Percentiles rank a stretch among this genome's conserved stretches.
Evolutionary conservation across 352 stramenopile genomes (phyloP).

Genomic region (Phytophthora nicotianae): DNA sequence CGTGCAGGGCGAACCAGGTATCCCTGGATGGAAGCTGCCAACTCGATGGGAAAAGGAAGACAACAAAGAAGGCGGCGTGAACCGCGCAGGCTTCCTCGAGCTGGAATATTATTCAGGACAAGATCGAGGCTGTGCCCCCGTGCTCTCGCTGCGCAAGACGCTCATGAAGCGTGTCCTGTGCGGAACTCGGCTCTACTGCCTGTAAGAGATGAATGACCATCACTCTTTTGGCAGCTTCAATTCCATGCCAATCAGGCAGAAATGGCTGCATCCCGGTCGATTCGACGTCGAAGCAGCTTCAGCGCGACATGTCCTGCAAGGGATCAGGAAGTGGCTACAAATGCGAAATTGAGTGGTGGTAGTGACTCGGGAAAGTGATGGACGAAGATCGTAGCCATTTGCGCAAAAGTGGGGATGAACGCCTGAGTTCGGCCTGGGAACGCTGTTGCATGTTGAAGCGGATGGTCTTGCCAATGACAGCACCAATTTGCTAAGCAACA

Average conservation of each 20-base stretch:
- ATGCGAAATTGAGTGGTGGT: slow-evolving; percentile 15
- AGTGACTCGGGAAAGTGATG: slow-evolving; percentile 5
- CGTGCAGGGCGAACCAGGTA: slow-evolving; percentile 51
- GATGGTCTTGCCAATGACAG: neutral
- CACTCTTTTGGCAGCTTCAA: neutral
- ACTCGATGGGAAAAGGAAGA: slow-evolving; percentile 83
- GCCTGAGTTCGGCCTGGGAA: slow-evolving; percentile 9
- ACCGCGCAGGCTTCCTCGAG: slow-evolving; percentile 65
- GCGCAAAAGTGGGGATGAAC: slow-evolving; percentile 12
- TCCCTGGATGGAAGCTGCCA: slow-evolving; percentile 83
- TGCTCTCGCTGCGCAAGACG: slow-evolving; percentile 60
- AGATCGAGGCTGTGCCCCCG: slow-evolving; percentile 64
- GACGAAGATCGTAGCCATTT: slow-evolving; percentile 23
- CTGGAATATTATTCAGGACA: slow-evolving; percentile 79
- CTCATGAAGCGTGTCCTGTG: slow-evolving; percentile 67
- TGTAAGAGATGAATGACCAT: slow-evolving; percentile 29
- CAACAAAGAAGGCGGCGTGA: slow-evolving; percentile 68
- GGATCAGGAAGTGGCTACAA: slow-evolving; percentile 23
- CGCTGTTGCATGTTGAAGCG: slow-evolving; percentile 18
- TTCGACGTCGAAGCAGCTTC: slow-evolving; percentile 20
- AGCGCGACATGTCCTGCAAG: slow-evolving; percentile 20
- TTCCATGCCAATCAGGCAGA: neutral
- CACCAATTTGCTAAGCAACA: neutral
- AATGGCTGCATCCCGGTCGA: slow-evolving; percentile 10
- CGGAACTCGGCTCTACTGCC: slow-evolving; percentile 70